A percentile compares a stretch with the other conserved stretches of the same genome.
Conservation (phyloP, 2,329 filamentous ascomycete genomes). For the Rutstroemia sydowiana region DNA sequence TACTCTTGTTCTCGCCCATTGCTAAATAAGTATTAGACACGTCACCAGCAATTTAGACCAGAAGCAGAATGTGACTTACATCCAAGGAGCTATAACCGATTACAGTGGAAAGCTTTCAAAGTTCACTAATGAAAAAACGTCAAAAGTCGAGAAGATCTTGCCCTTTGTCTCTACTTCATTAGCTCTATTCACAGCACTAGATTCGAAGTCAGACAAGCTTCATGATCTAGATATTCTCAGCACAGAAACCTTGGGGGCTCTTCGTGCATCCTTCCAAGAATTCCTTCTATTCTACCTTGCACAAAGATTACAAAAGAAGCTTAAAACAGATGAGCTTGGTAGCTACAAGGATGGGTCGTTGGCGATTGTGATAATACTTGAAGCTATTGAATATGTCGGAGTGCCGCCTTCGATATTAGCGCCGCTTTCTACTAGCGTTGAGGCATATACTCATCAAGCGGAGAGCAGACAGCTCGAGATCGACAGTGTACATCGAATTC, state of each 20-base stretch:
- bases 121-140: constrained; percentile 16
- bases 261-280: constrained; percentile 14
- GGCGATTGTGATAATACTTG: constrained; percentile 18
- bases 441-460: constrained; percentile 10
- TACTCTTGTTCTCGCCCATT: neutral
- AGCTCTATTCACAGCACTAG: constrained; percentile 16
- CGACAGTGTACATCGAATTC: constrained; percentile 6
- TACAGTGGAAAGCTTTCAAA: constrained; percentile 21
- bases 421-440: constrained; percentile 11
- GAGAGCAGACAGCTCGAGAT: constrained; percentile 12
- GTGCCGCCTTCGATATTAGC: constrained; percentile 14
- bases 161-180: constrained; percentile 20
- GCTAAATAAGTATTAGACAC: constrained; percentile 17
- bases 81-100: constrained; percentile 18
- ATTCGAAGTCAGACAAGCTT: constrained; percentile 13
- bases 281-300: constrained; percentile 20
- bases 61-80: constrained; percentile 22
- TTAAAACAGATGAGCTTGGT: constrained; percentile 9
- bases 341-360: constrained; percentile 13
- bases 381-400: constrained; percentile 19
- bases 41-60: constrained; percentile 25
- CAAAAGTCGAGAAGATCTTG: constrained; percentile 16
- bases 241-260: constrained; percentile 13
- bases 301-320: constrained; percentile 13
- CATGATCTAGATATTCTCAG: constrained; percentile 19